Evolutionary conservation across 2,329 filamentous ascomycete genomes (phyloP), one percentile per base, ranked within the genome.

Genomic region (Paracorniculantispora psalliotae): DNA sequence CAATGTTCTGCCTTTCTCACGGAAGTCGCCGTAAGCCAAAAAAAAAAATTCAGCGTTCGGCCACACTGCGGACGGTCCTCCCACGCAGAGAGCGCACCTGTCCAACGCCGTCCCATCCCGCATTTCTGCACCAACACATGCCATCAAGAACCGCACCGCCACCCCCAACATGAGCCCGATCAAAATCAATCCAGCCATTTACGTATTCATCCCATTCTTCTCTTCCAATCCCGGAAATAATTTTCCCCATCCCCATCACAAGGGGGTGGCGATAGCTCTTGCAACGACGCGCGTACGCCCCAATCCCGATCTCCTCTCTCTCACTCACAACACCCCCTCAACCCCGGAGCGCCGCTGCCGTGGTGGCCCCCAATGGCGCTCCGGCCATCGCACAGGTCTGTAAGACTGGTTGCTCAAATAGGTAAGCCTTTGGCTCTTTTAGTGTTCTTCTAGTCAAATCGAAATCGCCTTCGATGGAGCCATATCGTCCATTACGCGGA

Each of bases 221-320:
- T 15, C 33, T 47, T 5, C 19, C 28, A 54, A 35, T 35, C 3
- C 6, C 52, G 52, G 39, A 54, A 26, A 35, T 46, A 54, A 37
- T 13, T 19, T 37, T 30, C 41, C 10, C 8, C 21, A 46, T 35
- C 9, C 9, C 21, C 21, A 10, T 17, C 48, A 17, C n/a, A 21
- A n/a, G 5, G 19, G 21, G 9, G 41, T 9, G 25, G 10, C 17
- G 41, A 26, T 8, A 23, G 43, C 51, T 17, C 30, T 55, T 23
- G n/a, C 28, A 39, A 37, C 41, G 52, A 55, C 52, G 43, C 52
- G 52, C 41, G 43, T 55, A 47, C 41, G 25, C 28, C 23, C 30
- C 52, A 55, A 55, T 55, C 52, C 52, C 52, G 52, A 37, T 55
- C 37, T n/a, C n/a, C n/a, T n/a, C n/a, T n/a, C 26, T 50, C 47